A percentile compares a stretch with the other conserved stretches of the same genome.
These are phyloP conservation scores for Kodamaea laetipori DNA, from an alignment of 805 yeast species.

Conservation along the genomic window DNA sequence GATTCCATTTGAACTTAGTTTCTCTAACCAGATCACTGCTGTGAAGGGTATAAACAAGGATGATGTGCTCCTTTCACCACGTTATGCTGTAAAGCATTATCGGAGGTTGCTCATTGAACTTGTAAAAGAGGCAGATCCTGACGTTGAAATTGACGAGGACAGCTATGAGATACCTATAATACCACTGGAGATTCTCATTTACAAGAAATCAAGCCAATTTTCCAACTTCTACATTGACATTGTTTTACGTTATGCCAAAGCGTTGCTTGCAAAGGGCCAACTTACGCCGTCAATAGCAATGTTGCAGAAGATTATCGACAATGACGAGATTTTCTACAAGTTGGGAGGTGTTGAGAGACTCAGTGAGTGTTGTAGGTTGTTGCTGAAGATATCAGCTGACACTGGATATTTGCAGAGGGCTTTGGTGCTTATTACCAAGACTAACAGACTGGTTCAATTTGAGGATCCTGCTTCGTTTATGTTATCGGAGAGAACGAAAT, in stretches of 20 bases:
- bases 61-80: slow-evolving; percentile 43
- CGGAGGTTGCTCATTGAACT: slow-evolving; percentile 38
- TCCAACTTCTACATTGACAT: slow-evolving; percentile 47
- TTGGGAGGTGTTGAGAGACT: slow-evolving; percentile 45
- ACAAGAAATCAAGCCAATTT: slow-evolving; percentile 32
- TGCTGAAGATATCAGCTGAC: slow-evolving; percentile 31
- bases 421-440: slow-evolving; percentile 32
- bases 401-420: slow-evolving; percentile 33
- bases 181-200: slow-evolving; percentile 30
- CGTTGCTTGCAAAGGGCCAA: slow-evolving; percentile 44
- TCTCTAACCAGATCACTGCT: slow-evolving; percentile 35
- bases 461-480: slow-evolving; percentile 28
- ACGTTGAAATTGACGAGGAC: slow-evolving; percentile 28
- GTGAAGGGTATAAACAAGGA: slow-evolving; percentile 48
- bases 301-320: slow-evolving; percentile 32
- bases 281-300: slow-evolving; percentile 31
- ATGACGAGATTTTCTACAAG: slow-evolving; percentile 39
- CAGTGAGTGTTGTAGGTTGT: slow-evolving; percentile 41
- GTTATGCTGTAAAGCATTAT: slow-evolving; percentile 47
- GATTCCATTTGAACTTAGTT: slow-evolving; percentile 41
- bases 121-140: slow-evolving; percentile 30
- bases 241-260: slow-evolving; percentile 41
- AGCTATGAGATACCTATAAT: slow-evolving; percentile 38
- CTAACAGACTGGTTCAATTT: slow-evolving; percentile 24
- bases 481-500: slow-evolving; percentile 26